Evolutionary conservation across 2,329 filamentous ascomycete genomes (phyloP).

Genomic region (Paracoccidioides brasiliensis): DNA sequence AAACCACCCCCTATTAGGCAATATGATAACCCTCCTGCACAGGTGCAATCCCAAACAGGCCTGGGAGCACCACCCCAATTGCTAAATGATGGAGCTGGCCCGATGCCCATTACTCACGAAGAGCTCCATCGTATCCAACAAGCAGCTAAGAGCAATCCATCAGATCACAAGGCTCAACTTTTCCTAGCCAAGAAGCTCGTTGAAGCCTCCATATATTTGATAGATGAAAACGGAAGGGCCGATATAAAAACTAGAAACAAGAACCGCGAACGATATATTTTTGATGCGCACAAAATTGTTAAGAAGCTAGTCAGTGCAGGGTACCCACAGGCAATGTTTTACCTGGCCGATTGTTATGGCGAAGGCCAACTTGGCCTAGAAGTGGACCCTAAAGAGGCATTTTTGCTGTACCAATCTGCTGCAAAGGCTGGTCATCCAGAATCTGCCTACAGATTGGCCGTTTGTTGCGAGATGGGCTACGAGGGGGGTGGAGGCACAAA

Average conservation of each 20-base stretch:
- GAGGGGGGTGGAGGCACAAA: slow-evolving; percentile 90
- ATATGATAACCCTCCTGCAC: slow-evolving; percentile 33
- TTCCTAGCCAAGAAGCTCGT: slow-evolving; percentile 69
- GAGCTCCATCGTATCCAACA: slow-evolving; percentile 66
- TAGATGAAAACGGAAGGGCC: slow-evolving; percentile 59
- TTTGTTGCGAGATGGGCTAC: slow-evolving; percentile 91
- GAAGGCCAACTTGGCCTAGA: slow-evolving; percentile 66
- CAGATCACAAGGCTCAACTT: slow-evolving; percentile 59
- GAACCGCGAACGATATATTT: slow-evolving; percentile 66
- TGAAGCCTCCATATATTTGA: slow-evolving; percentile 67
- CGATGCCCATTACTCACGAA: slow-evolving; percentile 49
- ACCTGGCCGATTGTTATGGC: slow-evolving; percentile 78
- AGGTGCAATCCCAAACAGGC: slow-evolving; percentile 20
- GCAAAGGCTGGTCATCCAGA: slow-evolving; percentile 78
- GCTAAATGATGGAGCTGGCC: not conserved
- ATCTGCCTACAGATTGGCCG: slow-evolving; percentile 84
- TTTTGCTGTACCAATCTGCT: slow-evolving; percentile 81
- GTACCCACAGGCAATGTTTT: slow-evolving; percentile 83
- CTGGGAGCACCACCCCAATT: slow-evolving; percentile 1
- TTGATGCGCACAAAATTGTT: slow-evolving; percentile 78
- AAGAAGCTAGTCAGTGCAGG: slow-evolving; percentile 69
- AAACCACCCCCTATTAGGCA: slow-evolving; percentile 42
- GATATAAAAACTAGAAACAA: slow-evolving; percentile 51
- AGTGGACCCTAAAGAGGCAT: slow-evolving; percentile 81
- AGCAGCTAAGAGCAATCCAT: slow-evolving; percentile 55